Evolutionary conservation across 805 yeast species (phyloP).

Genomic region (Pichia cephalocereana): DNA sequence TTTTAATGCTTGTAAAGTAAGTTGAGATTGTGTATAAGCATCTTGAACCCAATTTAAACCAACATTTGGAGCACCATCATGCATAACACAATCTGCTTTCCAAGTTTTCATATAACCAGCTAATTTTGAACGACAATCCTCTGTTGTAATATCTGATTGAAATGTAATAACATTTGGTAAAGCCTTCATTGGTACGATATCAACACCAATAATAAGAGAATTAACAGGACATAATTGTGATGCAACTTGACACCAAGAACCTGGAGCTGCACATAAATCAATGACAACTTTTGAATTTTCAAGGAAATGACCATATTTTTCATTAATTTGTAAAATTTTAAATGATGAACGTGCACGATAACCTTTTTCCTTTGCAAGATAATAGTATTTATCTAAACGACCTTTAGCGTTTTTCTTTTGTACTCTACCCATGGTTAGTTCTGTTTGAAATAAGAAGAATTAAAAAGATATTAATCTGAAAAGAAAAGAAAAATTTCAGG

Average conservation of each 20-base stretch:
- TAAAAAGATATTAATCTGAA: background rate
- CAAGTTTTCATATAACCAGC: constrained; percentile 97
- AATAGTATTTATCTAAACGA: constrained; percentile 96
- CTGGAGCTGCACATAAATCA: constrained; percentile 98
- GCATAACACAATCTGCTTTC: constrained; percentile 97
- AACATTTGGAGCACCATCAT: constrained; percentile 99
- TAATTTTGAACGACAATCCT: constrained; percentile 89
- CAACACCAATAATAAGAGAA: constrained; percentile 96
- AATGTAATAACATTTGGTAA: constrained; percentile 90
- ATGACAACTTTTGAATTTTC: constrained; percentile 93
- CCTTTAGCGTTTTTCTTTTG: constrained; percentile 97
- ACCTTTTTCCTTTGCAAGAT: constrained; percentile 94
- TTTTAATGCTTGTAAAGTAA: constrained; percentile 86
- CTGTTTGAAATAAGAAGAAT: background rate
- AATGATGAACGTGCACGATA: constrained; percentile 98
- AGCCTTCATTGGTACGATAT: constrained; percentile 95
- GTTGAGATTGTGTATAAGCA: constrained; percentile 96
- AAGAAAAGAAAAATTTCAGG: too few species aligned
- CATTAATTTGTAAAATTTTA: constrained; percentile 89
- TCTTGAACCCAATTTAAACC: constrained; percentile 99
- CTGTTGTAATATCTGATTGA: constrained; percentile 96
- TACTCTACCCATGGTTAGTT: constrained; percentile 45
- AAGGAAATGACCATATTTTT: constrained; percentile 90
- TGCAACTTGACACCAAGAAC: constrained; percentile 99
- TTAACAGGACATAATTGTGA: constrained; percentile 86